A percentile compares a stretch with the other conserved stretches of the same genome.
Conservation (phyloP, 1,139 yeast species). For the Hemisphaericaspora xylanilytica region DNA sequence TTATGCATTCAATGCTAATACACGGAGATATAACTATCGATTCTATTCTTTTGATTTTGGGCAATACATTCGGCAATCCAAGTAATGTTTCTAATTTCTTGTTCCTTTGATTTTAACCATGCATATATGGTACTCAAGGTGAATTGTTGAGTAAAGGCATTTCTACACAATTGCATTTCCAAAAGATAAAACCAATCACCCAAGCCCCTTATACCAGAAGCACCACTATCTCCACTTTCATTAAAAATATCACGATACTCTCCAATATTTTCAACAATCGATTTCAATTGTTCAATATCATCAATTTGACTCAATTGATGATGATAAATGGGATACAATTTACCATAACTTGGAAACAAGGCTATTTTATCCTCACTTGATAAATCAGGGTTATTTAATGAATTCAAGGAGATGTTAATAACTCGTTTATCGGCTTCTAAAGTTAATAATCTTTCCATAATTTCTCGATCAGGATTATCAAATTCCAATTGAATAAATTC, state of each 20-base stretch:
- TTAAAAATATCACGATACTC: constrained; percentile 70
- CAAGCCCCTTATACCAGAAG: constrained; percentile 53
- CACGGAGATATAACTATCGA: constrained; percentile 73
- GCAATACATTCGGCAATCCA: constrained; percentile 99
- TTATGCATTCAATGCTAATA: no score
- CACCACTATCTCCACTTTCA: constrained; percentile 45
- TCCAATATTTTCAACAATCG: constrained; percentile 68
- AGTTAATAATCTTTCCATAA: constrained; percentile 71
- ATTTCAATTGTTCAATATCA: constrained; percentile 81
- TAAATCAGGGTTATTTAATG: constrained; percentile 75
- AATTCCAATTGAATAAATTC: constrained; percentile 59
- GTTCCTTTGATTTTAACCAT: constrained; percentile 93
- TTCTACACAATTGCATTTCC: constrained; percentile 89
- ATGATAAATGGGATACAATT: constrained; percentile 74
- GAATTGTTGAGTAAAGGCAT: constrained; percentile 96
- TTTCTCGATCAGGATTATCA: constrained; percentile 74
- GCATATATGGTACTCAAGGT: constrained; percentile 92
- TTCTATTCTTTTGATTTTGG: constrained; percentile 79
- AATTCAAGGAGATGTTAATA: constrained; percentile 86
- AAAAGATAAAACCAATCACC: constrained; percentile 92
- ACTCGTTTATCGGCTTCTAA: constrained; percentile 97
- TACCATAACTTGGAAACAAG: constrained; percentile 79
- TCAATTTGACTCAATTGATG: constrained; percentile 70
- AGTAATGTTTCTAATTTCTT: constrained; percentile 92
- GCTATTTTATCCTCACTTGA: constrained; percentile 64